These are phyloP conservation scores for Trypanosoma cruzi DNA, from an alignment of 208 protist genomes.

Conservation along the genomic window DNA sequence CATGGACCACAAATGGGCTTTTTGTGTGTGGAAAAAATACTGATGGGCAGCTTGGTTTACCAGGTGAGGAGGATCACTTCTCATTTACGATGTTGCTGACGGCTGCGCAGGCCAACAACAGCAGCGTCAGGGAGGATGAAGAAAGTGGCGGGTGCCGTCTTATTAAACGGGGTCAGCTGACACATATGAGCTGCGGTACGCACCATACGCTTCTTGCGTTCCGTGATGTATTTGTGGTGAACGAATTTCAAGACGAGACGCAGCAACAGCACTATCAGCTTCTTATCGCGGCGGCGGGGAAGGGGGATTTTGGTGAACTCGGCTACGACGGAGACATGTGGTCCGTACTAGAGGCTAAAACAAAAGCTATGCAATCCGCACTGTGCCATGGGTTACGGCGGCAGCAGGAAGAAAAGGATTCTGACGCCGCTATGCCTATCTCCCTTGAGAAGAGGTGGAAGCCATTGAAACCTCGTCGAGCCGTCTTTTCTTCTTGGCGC, in stretches of 20 bases:
- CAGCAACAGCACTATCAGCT: slow-evolving; percentile 35
- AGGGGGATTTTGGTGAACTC: slow-evolving; percentile 88
- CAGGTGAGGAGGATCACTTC: slow-evolving; percentile 37
- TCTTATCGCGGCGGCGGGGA: slow-evolving; percentile 64
- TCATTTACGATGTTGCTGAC: slow-evolving; percentile 25
- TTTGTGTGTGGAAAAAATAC: slow-evolving; percentile 80
- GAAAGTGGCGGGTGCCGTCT: slow-evolving; percentile 3
- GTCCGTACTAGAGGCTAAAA: slow-evolving; percentile 45
- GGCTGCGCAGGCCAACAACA: slow-evolving; percentile 14
- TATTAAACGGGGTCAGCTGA: slow-evolving; percentile 48
- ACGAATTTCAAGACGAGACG: not conserved
- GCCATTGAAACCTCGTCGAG: slow-evolving; percentile 23
- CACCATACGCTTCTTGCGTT: slow-evolving; percentile 80
- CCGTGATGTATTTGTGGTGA: slow-evolving; percentile 36
- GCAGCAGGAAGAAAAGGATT: not conserved
- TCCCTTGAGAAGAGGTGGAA: slow-evolving; percentile 22
- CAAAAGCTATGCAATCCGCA: slow-evolving; percentile 33
- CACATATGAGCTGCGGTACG: slow-evolving; percentile 82
- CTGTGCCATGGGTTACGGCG: slow-evolving; percentile 2
- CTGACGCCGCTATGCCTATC: not conserved
- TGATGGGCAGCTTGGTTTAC: slow-evolving; percentile 81
- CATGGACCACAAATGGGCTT: slow-evolving; percentile 51
- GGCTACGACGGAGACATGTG: slow-evolving; percentile 71
- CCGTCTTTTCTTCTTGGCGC: slow-evolving; percentile 19
- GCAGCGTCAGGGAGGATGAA: not conserved